Percentiles rank a stretch among this genome's conserved stretches.
Conservation (phyloP, 208 protist species). For the Acanthamoeba triangularis region DNA sequence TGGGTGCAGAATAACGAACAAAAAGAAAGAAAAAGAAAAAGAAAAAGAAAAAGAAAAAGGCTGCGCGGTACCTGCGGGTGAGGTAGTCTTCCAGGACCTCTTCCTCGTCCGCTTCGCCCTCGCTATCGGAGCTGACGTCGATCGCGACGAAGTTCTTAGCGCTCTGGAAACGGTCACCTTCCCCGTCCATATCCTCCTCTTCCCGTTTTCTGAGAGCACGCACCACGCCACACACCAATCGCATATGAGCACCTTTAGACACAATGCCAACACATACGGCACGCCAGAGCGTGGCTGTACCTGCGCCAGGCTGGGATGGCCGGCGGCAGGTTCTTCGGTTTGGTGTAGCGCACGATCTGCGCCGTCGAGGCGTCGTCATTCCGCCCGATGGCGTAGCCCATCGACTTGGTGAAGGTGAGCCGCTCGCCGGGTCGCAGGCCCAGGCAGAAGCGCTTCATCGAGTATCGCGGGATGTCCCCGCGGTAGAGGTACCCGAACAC, state of each 20-base stretch:
- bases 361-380: background rate
- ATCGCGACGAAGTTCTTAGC: background rate
- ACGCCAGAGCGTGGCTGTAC: background rate
- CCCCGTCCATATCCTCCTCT: background rate
- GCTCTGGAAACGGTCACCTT: background rate
- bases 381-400: constrained; percentile 21
- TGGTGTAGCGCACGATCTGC: constrained; percentile 35
- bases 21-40: background rate
- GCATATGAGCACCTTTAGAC: background rate
- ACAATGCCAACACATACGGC: too few relatives aligned
- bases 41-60: background rate
- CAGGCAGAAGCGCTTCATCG: constrained; percentile 32
- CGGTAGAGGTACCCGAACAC: constrained; percentile 53
- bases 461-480: constrained; percentile 14
- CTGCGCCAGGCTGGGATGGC: constrained; percentile 1
- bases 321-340: constrained; percentile 39
- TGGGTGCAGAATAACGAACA: too few relatives aligned
- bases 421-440: constrained; percentile 48
- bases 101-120: constrained; percentile 2
- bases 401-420: constrained; percentile 35
- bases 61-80: background rate
- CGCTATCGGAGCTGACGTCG: constrained; percentile 53
- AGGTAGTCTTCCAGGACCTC: constrained; percentile 56
- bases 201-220: background rate
- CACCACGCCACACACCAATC: background rate